Evolutionary conservation across 2,329 filamentous ascomycete genomes (phyloP), one percentile per base, ranked within the genome.

Genomic region (Fusarium xyrophilum): DNA sequence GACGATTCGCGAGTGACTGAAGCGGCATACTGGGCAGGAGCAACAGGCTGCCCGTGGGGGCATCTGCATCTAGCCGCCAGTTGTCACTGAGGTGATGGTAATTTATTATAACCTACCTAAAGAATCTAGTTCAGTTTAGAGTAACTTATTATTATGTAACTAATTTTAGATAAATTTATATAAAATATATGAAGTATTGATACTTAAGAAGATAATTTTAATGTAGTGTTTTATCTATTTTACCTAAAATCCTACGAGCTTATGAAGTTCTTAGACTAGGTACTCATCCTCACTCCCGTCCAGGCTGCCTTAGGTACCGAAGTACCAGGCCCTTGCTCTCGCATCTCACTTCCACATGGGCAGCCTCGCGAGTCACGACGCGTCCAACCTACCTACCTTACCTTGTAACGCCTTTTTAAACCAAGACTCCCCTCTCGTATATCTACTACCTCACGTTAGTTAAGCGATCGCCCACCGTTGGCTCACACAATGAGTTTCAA

Each of bases 211-310:
- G n/a, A n/a, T n/a, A n/a, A n/a, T n/a, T n/a, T n/a, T 40, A 23
- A 17, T 7, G 7, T 19, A 12, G 6, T 10, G 23, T 39, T 23
- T 15, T 11, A 11, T 10, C 5, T 17, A 40, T 17, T 17, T 40
- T 19, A 14, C 7, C 5, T 6, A 3, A 14, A 10, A 5, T 14
- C n/a, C 7, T 2, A 0, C 3, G 13, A 19, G 9, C 21, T 28
- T 15, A 21, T 21, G n/a, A 7, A 6, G 21, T 2, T 10, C 19
- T 46, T 28, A 21, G 19, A 17, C 19, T 11, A 25, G 5, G 5
- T 25, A 30, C 11, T n/a, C 5, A 12, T 46, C 13, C 9, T 6
- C 15, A 28, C 23, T 25, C 23, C 23, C 23, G 13, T 15, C 9
- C 9, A 27, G 19, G 25, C 9, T 30, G 43, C 43, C 27, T 46